phyloP scores from a whole-genome alignment of 2,329 filamentous ascomycete genomes.

The Pseudogymnoascus sp. region DNA sequence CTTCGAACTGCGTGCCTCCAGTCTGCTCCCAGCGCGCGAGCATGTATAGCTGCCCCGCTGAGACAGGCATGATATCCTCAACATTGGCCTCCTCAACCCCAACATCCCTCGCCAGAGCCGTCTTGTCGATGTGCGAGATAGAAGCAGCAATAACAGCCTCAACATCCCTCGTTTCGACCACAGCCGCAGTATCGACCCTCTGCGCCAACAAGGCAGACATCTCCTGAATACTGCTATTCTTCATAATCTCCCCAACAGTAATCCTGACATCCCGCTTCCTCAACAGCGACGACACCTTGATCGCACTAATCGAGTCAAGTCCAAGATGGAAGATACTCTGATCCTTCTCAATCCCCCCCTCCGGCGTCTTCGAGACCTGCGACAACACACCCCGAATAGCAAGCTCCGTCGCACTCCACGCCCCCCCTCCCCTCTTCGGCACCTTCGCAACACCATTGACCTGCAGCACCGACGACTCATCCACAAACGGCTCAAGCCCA shows the following conservation, averaged over 20 bases:
- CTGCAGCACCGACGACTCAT: neutral
- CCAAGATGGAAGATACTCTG: slow-evolving; percentile 71
- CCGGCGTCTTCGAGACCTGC: slow-evolving; percentile 50
- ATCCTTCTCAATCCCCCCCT: slow-evolving; percentile 46
- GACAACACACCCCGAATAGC: slow-evolving; percentile 40
- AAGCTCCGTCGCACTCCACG: slow-evolving; percentile 32
- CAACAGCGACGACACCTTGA: slow-evolving; percentile 67
- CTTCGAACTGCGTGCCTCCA: slow-evolving; percentile 60
- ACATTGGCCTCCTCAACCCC: slow-evolving; percentile 40
- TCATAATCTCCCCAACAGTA: slow-evolving; percentile 61
- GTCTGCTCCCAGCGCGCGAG: slow-evolving; percentile 67
- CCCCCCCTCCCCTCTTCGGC: slow-evolving; percentile 8
- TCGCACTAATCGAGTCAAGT: slow-evolving; percentile 81
- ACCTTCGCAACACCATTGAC: neutral
- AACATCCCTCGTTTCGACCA: slow-evolving; percentile 44
- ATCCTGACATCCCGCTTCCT: slow-evolving; percentile 53
- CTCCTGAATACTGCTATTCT: slow-evolving; percentile 47
- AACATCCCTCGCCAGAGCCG: slow-evolving; percentile 31
- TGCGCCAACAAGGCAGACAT: neutral
- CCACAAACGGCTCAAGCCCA: slow-evolving; percentile 44
- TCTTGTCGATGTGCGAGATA: slow-evolving; percentile 33
- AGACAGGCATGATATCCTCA: slow-evolving; percentile 52
- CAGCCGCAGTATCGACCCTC: slow-evolving; percentile 48
- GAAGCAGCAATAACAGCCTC: slow-evolving; percentile 33
- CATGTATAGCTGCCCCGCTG: slow-evolving; percentile 75